A percentile compares a stretch with the other conserved stretches of the same genome.
These are phyloP conservation scores for Alternaria gaisen DNA, from an alignment of 2,329 filamentous ascomycete genomes.

Conservation along the genomic window DNA sequence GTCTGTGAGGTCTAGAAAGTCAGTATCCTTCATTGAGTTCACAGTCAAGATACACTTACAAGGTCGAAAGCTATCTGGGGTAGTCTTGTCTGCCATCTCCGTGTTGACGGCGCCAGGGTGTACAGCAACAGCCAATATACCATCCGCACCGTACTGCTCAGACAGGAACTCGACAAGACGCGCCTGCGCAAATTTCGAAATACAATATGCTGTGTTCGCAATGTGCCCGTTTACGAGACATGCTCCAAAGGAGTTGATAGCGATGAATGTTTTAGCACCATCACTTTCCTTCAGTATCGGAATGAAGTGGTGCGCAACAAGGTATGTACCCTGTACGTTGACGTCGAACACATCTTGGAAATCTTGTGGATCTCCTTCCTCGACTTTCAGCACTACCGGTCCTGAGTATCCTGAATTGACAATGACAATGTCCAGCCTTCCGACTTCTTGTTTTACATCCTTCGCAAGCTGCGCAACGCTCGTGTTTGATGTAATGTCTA, in stretches of 20 bases:
- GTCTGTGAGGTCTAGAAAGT: conserved; percentile 37
- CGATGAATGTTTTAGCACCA: conserved; percentile 36
- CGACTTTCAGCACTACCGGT: conserved; percentile 44
- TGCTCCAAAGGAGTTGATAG: conserved; percentile 41
- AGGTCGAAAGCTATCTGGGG: conserved; percentile 36
- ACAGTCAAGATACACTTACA: conserved; percentile 26
- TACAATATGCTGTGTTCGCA: conserved; percentile 49
- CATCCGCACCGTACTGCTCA: conserved; percentile 36
- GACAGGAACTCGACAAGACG: conserved; percentile 37
- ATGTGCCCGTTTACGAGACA: conserved; percentile 51
- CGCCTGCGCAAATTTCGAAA: conserved; percentile 43
- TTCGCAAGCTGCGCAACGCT: conserved; percentile 37
- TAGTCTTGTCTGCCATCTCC: conserved; percentile 36
- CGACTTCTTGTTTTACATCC: conserved; percentile 31
- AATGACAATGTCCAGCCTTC: conserved; percentile 49
- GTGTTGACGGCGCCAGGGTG: conserved; percentile 46
- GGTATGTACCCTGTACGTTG: conserved; percentile 51
- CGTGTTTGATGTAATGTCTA: conserved; percentile 42
- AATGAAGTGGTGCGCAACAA: conserved; percentile 49
- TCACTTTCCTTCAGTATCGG: conserved; percentile 32
- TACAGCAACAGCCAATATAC: conserved; percentile 35
- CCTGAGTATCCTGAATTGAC: conserved; percentile 52
- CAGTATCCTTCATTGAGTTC: background rate
- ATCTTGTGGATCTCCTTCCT: conserved; percentile 43
- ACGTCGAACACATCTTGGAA: conserved; percentile 50